Evolutionary conservation across 192 early-diverging fungal genomes (phyloP), one percentile per base, ranked within the genome.

Genomic region (Paraglomus occultum): DNA sequence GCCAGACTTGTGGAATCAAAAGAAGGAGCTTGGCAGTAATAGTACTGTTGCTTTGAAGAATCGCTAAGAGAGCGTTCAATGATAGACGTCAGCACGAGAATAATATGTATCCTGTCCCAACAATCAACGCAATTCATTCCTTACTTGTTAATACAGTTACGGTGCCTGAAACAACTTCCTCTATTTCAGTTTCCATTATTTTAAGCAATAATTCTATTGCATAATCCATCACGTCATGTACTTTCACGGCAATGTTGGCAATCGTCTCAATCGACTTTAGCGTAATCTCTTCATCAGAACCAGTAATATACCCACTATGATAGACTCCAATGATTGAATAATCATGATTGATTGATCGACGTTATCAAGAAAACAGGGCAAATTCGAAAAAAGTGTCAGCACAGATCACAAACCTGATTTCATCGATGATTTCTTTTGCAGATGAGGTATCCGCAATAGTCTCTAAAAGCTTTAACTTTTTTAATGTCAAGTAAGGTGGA

Each of bases 351-450:
- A 31, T 31, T 31, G 31, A 31, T 31, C 31, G 1, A 31, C 31
- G 31, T 2, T 31, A 31, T 3, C 31, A 31, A 31, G 31, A 31
- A 31, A 31, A 31, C 31, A 31, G 3, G 3, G 3, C 31, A 1
- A 31, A 31, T 31, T 31, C 31, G 31, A 31, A 31, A 31, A 31
- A 31, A 31, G 31, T 31, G 31, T 31, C 3, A 2, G 31, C 31
- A 31, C 31, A 31, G 31, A 31, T 3, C 0, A 39, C 48, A 51
- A 0, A 66, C 64, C 64, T 66, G 18, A 66, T 52, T 52, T 66
- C 64, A 66, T 66, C 46, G 7, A 66, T 39, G 42, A 66, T 66
- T n/a, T 51, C 64, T 66, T 66, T 66, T 1, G 50, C 17, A n/a
- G 9, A 51, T 6, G 0, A 6, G 11, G 50, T 23, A 40, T 39